Base-by-base conservation (phyloP, 2,329 filamentous ascomycete species). In the Leptographium radiaticola region DNA sequence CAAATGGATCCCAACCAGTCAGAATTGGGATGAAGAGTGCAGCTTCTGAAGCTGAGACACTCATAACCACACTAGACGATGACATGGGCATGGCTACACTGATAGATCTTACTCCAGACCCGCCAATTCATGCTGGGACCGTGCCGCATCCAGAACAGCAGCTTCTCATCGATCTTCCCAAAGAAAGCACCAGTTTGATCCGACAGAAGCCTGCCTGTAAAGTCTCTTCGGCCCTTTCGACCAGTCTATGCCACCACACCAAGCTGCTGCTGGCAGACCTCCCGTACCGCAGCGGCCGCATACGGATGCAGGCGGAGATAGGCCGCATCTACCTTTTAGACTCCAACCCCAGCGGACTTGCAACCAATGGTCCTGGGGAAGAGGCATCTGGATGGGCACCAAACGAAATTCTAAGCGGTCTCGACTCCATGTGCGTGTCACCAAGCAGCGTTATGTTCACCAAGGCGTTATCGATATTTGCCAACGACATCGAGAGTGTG, bases 291-390 rank as follows among this genome's bases (percentile, higher is more conserved):
- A 45, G 51, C 10, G 61, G 63, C 31, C 60, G 55, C n/a, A 42
- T 66, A 13, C 52, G 53, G 7, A 45, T 66, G 39, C 55, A 60
- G 25, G 63, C 59, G 0, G 64, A 66, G 11, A 52, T 68, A 11
- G 66, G 66, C 4, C 62, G 65, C 7, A 57, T 62, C 34, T 62
- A 64, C 39, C 42, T 67, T 4, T 56, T 56, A 25, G 53, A 57
- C 4, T 53, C 61, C 15, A 57, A 54, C 8, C 42, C 51, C 1
- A 59, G 38, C 8, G 61, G 59, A 1, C 56, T 65, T 1, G 62
- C 65, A 1, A 60, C 53, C 33, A 66, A 67, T 42, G 18, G 40
- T 3, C 52, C 44, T 1, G 54, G 56, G 2, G 51, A 60, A 20
- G 42, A 50, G 1, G 59, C 60, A 36, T 49, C 56, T 11, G 63